Conservation (phyloP, 75 land plant genomes). For the Isoetes taiwanensis region DNA sequence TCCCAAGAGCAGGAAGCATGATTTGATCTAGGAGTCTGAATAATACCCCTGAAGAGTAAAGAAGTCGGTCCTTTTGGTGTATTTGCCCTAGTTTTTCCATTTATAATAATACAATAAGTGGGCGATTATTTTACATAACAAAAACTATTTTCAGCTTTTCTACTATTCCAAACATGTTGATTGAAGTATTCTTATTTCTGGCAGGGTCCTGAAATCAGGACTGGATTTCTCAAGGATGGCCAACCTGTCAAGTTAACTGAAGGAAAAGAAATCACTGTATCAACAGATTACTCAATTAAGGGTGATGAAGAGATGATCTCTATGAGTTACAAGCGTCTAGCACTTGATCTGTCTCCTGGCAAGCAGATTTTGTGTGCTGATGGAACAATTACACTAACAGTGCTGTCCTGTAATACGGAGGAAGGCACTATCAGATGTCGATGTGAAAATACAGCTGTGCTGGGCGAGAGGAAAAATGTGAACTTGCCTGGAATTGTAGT, state of each 20-base stretch:
- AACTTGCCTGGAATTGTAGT: constrained; percentile 86
- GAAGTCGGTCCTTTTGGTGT: background rate
- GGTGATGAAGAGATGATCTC: constrained; percentile 55
- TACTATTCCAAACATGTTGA: background rate
- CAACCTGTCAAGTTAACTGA: constrained; percentile 66
- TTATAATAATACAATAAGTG: background rate
- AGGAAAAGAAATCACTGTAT: constrained; percentile 59
- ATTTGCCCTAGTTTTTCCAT: background rate
- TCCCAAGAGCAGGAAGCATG: no score
- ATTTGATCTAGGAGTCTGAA: no score
- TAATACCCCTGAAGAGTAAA: background rate
- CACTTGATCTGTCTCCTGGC: constrained; percentile 63
- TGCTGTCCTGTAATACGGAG: constrained; percentile 47
- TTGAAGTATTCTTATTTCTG: background rate
- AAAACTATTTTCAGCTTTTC: background rate
- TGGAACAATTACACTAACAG: constrained; percentile 72
- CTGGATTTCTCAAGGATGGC: constrained; percentile 72
- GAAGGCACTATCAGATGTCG: constrained; percentile 58
- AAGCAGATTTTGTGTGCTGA: constrained; percentile 69
- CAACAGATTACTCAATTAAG: constrained; percentile 62
- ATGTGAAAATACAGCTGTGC: constrained; percentile 67
- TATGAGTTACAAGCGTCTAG: constrained; percentile 78
- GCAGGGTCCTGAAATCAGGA: constrained; percentile 95
- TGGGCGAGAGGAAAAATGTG: constrained; percentile 86
- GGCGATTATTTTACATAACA: background rate